Evolutionary conservation across 495 filamentous ascomycete genomes (phyloP), one percentile per base, ranked within the genome.

Genomic region (Neurospora tetraspora): DNA sequence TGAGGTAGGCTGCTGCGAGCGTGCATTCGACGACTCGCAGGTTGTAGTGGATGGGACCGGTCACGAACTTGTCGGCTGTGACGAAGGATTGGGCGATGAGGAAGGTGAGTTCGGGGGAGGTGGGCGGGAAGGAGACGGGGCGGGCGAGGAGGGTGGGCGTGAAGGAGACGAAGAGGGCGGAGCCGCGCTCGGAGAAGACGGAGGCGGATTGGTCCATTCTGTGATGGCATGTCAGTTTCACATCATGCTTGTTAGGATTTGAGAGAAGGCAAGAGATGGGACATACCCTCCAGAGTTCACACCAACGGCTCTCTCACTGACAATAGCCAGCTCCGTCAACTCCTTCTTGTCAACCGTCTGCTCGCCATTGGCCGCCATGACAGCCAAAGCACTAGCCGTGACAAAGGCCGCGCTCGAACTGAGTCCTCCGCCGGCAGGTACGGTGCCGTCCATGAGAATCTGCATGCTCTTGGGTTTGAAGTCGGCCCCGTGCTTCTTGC

Each of bases 131-230:
- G n/a, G 89, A 84, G 59, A 98, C 90, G 20, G 94, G 90, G 42
- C 89, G 85, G 34, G 89, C 94, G 38, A 85, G 83, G 68, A 98
- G 90, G n/a, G 82, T 83, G 4, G 96, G 96, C 71, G 88, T 89
- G 85, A 99, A 98, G 61, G 91, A 92, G 71, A 97, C 95, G 79
- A 96, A 94, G 42, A 97, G 88, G 34, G 96, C 93, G 71, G 90
- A 94, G 71, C 93, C 96, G 69, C 89, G 88, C 76, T 91, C 84
- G 3, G 93, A 93, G 81, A 99, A 96, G 73, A 99, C 94, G 5
- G 94, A 97, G 36, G 96, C 96, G n/a, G 94, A 91, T 82, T 99
- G 96, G 80, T 99, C 96, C 96, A 99, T 98, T 65, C 89, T 90
- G 68, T n/a, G 5, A 38, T 20, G 2, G n/a, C 36, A 69, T 74